Percentiles rank a stretch among this genome's conserved stretches.
phyloP scores from a whole-genome alignment of 345 rosid species.

The Melaleuca quinquenervia region DNA sequence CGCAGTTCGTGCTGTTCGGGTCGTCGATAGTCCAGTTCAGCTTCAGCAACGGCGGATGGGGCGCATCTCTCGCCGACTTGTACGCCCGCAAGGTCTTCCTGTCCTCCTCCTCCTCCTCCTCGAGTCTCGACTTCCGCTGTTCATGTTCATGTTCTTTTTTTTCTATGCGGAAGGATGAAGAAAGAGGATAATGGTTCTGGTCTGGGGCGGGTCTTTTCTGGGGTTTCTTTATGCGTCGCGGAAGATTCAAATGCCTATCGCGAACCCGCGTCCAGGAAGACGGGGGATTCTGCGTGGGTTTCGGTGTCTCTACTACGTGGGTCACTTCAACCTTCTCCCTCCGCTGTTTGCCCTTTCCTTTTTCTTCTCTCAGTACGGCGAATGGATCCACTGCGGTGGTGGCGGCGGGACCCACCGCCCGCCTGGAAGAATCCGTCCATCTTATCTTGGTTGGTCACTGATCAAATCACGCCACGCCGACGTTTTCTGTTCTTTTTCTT shows the following conservation, averaged over 20 bases:
- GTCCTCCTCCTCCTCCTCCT: not conserved
- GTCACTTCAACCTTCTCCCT: not conserved
- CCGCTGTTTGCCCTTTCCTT: not conserved
- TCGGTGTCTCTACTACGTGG: not conserved
- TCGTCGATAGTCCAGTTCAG: conserved; percentile 84
- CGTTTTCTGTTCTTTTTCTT: not conserved
- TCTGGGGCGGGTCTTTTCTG: not conserved
- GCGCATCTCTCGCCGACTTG: conserved; percentile 58
- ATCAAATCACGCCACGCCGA: not conserved
- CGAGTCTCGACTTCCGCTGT: not conserved
- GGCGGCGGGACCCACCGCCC: not conserved
- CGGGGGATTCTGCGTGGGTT: not conserved
- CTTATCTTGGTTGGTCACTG: not conserved
- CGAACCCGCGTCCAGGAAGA: not conserved
- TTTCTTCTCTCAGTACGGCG: not conserved
- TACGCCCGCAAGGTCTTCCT: conserved; percentile 58
- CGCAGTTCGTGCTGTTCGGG: conserved; percentile 85
- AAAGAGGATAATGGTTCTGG: not conserved
- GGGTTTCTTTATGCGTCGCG: not conserved
- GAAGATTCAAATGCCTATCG: not conserved
- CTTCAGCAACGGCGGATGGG: conserved; percentile 69
- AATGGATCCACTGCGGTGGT: not conserved
- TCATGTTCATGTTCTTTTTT: not conserved
- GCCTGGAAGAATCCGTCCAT: not conserved
- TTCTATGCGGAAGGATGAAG: not conserved